These are phyloP conservation scores for Aristolochia californica DNA, from an alignment of 164 flowering plant genomes.

Conservation along the genomic window DNA sequence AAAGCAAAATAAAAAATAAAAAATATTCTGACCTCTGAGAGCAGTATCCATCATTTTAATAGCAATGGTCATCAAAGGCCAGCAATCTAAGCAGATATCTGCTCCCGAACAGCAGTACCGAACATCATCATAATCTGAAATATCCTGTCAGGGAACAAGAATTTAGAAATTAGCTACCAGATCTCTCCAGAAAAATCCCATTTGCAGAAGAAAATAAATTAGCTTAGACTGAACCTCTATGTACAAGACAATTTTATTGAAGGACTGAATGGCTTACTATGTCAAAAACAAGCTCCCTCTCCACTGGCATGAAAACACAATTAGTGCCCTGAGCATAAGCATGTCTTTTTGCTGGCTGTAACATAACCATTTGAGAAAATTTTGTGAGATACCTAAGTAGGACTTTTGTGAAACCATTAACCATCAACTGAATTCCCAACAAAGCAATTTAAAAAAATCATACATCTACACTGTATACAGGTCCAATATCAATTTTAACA, in stretches of 20 bases:
- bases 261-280: slow-evolving; percentile 43
- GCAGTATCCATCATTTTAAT: slow-evolving; percentile 88
- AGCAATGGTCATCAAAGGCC: slow-evolving; percentile 97
- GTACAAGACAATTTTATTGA: background rate
- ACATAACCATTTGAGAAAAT: slow-evolving; percentile 1
- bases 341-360: slow-evolving; percentile 83
- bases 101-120: slow-evolving; percentile 97
- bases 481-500: slow-evolving; percentile 86
- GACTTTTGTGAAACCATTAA: background rate
- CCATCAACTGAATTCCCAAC: background rate
- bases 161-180: background rate
- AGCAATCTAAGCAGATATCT: slow-evolving; percentile 83
- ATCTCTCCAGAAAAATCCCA: background rate
- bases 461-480: slow-evolving; percentile 95
- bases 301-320: slow-evolving; percentile 76
- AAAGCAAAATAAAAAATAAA: background rate
- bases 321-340: slow-evolving; percentile 57
- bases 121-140: slow-evolving; percentile 94
- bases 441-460: slow-evolving; percentile 10
- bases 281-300: slow-evolving; percentile 92
- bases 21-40: slow-evolving; percentile 56
- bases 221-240: background rate
- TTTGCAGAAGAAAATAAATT: background rate
- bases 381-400: background rate
- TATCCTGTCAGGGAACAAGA: slow-evolving; percentile 47